These are phyloP conservation scores for Dendrostoma leiphaemia DNA, from an alignment of 2,329 filamentous ascomycete species.

Conservation along the genomic window DNA sequence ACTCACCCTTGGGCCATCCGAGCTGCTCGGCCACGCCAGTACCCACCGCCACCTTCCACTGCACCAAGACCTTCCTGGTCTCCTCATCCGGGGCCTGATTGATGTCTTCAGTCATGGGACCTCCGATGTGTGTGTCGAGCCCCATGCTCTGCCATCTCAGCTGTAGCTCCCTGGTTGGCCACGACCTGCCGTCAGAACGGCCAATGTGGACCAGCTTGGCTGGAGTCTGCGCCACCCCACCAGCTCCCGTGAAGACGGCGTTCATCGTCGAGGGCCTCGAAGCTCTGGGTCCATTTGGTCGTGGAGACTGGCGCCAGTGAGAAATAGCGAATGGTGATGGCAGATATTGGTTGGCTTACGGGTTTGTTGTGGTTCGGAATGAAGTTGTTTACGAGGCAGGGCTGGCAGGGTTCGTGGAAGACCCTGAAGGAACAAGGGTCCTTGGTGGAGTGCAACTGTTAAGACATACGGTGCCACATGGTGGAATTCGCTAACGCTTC, in stretches of 20 bases:
- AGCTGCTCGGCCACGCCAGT: constrained; percentile 15
- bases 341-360: too few species aligned
- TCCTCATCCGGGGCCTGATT: constrained; percentile 4
- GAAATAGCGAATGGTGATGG: too few species aligned
- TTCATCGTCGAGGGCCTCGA: background rate
- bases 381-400: too few species aligned
- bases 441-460: too few species aligned
- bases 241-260: background rate
- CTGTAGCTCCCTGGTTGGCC: constrained; percentile 10
- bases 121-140: constrained; percentile 1
- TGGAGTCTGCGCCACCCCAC: background rate
- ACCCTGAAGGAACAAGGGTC: too few species aligned
- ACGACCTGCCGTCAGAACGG: constrained; percentile 14
- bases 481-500: too few species aligned
- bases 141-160: background rate
- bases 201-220: constrained; percentile 8
- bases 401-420: too few species aligned
- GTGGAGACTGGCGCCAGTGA: background rate
- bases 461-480: too few species aligned
- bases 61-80: constrained; percentile 5
- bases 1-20: constrained; percentile 13
- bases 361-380: too few species aligned
- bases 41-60: constrained; percentile 14
- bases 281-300: background rate
- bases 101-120: constrained; percentile 9